Percentiles rank a stretch among this genome's conserved stretches.
These are phyloP conservation scores for Zizania palustris DNA, from an alignment of 202 grass and related monocot genomes.

Conservation along the genomic window DNA sequence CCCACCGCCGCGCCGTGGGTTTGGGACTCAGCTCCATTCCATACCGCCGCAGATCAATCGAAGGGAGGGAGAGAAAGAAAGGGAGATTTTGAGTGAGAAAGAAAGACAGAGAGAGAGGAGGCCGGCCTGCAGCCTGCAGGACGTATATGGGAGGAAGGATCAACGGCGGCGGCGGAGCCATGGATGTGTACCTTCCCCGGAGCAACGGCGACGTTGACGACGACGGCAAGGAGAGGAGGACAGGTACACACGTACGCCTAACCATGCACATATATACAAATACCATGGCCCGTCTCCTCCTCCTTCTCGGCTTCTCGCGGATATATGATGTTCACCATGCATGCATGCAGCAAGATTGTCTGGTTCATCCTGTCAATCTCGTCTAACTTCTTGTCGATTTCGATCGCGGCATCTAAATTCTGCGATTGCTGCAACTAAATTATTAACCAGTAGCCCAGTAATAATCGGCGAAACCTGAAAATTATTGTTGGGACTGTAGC, in stretches of 20 bases:
- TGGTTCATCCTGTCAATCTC: too few species aligned
- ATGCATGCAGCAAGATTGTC: neutral
- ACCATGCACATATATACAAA: too few species aligned
- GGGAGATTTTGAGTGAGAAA: neutral
- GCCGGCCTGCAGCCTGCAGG: neutral
- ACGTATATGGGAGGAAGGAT: neutral
- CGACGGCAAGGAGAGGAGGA: slow-evolving; percentile 45
- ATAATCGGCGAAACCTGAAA: neutral
- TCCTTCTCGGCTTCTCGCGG: neutral
- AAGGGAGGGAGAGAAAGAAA: too few species aligned
- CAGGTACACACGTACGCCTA: slow-evolving; percentile 4
- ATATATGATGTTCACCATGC: neutral
- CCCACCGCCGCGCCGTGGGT: too few species aligned
- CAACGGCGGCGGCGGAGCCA: neutral
- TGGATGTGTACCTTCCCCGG: slow-evolving; percentile 41
- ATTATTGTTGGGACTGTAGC: neutral
- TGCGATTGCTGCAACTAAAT: neutral
- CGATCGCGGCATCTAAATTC: neutral
- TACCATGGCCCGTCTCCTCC: neutral
- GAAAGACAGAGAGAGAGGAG: neutral
- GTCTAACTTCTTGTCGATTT: neutral
- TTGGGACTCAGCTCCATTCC: too few species aligned
- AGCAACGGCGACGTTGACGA: slow-evolving; percentile 38
- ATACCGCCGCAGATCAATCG: too few species aligned
- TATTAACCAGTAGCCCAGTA: neutral